phyloP scores from a whole-genome alignment of 1,284 basidiomycete genomes.

The Cutaneotrichosporon daszewskae region DNA sequence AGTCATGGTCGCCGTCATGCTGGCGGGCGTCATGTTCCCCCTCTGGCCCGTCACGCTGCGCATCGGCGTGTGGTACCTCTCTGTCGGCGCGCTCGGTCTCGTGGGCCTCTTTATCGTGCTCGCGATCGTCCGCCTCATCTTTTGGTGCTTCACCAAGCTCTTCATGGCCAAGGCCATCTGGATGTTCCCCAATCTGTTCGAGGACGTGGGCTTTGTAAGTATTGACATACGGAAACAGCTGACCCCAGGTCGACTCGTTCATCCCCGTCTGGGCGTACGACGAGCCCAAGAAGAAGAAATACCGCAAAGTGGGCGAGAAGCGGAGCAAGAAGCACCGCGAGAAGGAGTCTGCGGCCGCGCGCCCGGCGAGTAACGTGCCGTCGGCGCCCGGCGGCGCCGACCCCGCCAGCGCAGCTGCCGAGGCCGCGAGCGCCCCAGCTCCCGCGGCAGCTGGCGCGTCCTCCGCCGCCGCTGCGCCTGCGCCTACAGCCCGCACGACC shows the following conservation, averaged over 20 bases:
- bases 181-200: conserved; percentile 98
- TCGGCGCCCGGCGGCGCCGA: conserved; percentile 5
- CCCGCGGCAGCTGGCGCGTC: conserved; percentile 4
- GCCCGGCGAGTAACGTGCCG: background rate
- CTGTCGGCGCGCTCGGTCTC: conserved; percentile 78
- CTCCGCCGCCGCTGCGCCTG: conserved; percentile 7
- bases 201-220: conserved; percentile 96
- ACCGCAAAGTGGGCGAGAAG: conserved; percentile 40
- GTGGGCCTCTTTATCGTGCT: conserved; percentile 87
- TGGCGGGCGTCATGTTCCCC: conserved; percentile 98
- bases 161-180: conserved; percentile 87
- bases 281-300: conserved; percentile 79
- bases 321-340: conserved; percentile 12
- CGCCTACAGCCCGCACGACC: too few species aligned
- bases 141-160: conserved; percentile 89
- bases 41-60: conserved; percentile 91
- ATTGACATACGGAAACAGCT: background rate
- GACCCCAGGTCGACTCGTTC: conserved; percentile 82
- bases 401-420: conserved; percentile 11
- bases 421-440: conserved; percentile 4
- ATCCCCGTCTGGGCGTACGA: conserved; percentile 98
- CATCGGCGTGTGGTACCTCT: conserved; percentile 95
- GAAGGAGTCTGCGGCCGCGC: conserved; percentile 2
- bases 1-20: conserved; percentile 87
- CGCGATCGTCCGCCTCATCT: conserved; percentile 85